A percentile compares a stretch with the other conserved stretches of the same genome.
Conservation (phyloP, 768 basidiomycete species). For the Chlorophyllum brunneum region DNA sequence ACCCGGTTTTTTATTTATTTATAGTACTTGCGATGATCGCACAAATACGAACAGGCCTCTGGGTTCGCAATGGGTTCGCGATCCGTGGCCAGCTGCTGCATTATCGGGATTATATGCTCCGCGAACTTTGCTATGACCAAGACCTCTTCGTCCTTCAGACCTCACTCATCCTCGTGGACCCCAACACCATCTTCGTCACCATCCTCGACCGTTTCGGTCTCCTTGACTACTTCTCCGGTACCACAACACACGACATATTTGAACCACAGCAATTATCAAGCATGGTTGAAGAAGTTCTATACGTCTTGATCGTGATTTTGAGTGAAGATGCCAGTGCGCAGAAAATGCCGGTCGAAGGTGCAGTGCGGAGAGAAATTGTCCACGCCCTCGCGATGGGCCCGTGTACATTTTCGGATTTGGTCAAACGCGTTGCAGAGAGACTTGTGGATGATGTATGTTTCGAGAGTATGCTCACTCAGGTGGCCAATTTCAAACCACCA, state of each 20-base stretch:
- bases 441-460: constrained; percentile 82
- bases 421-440: constrained; percentile 87
- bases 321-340: constrained; percentile 77
- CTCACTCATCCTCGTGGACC: constrained; percentile 73
- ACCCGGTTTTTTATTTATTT: background rate
- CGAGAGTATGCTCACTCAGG: constrained; percentile 70
- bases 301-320: constrained; percentile 81
- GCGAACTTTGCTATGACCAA: constrained; percentile 96
- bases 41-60: constrained; percentile 90
- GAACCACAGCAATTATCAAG: constrained; percentile 68
- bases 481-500: constrained; percentile 80
- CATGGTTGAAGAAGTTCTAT: constrained; percentile 91
- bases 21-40: constrained; percentile 87
- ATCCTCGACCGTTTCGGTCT: constrained; percentile 91
- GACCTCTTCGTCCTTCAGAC: constrained; percentile 88
- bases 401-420: constrained; percentile 85
- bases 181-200: constrained; percentile 74
- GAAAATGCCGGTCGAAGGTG: constrained; percentile 56
- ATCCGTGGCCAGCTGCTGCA: constrained; percentile 94
- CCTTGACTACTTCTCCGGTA: constrained; percentile 72
- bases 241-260: constrained; percentile 53
- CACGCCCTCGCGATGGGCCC: constrained; percentile 89
- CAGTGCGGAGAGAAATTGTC: constrained; percentile 81
- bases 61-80: constrained; percentile 96
- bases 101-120: constrained; percentile 93